Percentiles rank a stretch among this genome's conserved stretches.
Evolutionary conservation across 148 eudicot species (phyloP).

Genomic region (Drosera capensis): DNA sequence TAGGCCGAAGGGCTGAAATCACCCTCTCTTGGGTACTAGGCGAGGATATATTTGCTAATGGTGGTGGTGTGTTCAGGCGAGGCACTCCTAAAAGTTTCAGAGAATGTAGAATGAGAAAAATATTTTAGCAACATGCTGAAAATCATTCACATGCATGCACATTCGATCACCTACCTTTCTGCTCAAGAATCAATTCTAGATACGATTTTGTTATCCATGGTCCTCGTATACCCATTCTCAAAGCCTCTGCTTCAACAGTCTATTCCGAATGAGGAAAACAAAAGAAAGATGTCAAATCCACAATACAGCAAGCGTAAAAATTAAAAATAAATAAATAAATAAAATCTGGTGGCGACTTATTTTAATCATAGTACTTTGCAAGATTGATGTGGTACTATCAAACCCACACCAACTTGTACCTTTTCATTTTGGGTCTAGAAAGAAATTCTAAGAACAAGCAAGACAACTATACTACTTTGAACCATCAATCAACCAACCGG

Average conservation of each 20-base stretch:
- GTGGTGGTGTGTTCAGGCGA: slow-evolving; percentile 93
- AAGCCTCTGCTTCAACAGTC: slow-evolving; percentile 84
- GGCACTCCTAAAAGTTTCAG: slow-evolving; percentile 57
- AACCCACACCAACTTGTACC: too few species aligned
- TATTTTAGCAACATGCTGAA: too few species aligned
- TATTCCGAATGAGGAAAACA: slow-evolving; percentile 3
- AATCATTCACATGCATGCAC: not conserved
- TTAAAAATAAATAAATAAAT: too few species aligned
- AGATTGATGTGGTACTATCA: too few species aligned
- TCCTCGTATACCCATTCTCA: slow-evolving; percentile 55
- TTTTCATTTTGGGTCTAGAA: too few species aligned
- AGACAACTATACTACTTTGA: too few species aligned
- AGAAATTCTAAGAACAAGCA: too few species aligned
- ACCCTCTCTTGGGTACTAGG: slow-evolving; percentile 34
- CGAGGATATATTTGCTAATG: slow-evolving; percentile 27
- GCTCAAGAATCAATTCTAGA: slow-evolving; percentile 89
- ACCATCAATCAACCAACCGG: too few species aligned
- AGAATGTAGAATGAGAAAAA: slow-evolving; percentile 3
- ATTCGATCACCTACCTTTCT: slow-evolving; percentile 38
- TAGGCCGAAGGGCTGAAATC: slow-evolving; percentile 74
- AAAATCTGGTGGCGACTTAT: too few species aligned
- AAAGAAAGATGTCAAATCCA: too few species aligned
- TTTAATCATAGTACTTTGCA: too few species aligned
- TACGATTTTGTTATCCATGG: slow-evolving; percentile 98
- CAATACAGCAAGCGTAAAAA: too few species aligned